phyloP scores from a whole-genome alignment of 768 basidiomycete species.

The Paxillus involutus region DNA sequence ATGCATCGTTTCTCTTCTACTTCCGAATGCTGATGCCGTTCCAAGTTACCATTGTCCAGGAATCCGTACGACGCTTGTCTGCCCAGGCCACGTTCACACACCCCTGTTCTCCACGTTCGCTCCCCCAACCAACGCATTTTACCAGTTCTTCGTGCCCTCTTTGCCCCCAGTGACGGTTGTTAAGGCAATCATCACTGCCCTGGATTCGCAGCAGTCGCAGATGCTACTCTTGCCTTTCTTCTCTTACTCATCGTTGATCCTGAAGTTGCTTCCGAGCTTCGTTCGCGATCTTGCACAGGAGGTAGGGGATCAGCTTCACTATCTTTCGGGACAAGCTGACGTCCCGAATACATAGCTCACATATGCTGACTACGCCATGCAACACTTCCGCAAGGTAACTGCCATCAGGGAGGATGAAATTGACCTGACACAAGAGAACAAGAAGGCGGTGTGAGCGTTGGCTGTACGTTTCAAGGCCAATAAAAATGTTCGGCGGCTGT shows the following conservation, averaged over 20 bases:
- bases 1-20: conserved; percentile 10
- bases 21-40: neutral
- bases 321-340: conserved; percentile 8
- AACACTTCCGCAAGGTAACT: conserved; percentile 62
- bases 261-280: conserved; percentile 68
- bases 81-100: conserved; percentile 79
- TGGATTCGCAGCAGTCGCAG: conserved; percentile 79
- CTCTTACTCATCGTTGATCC: conserved; percentile 54
- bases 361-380: conserved; percentile 71
- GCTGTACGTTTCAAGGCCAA: neutral
- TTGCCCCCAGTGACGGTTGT: conserved; percentile 73
- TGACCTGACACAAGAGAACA: conserved; percentile 1
- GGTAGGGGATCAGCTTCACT: conserved; percentile 40
- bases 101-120: conserved; percentile 67
- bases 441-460: conserved; percentile 11
- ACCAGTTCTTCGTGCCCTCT: conserved; percentile 76
- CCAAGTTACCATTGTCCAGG: conserved; percentile 65
- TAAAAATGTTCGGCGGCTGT: neutral
- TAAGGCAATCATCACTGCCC: conserved; percentile 75
- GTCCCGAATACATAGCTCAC: conserved; percentile 46
- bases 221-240: conserved; percentile 75
- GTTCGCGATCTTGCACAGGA: conserved; percentile 73
- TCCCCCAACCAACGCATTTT: conserved; percentile 49
- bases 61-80: conserved; percentile 86
- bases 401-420: conserved; percentile 59